Conservation (phyloP, 2,329 filamentous ascomycete species). For the Colletotrichum eleusines region DNA sequence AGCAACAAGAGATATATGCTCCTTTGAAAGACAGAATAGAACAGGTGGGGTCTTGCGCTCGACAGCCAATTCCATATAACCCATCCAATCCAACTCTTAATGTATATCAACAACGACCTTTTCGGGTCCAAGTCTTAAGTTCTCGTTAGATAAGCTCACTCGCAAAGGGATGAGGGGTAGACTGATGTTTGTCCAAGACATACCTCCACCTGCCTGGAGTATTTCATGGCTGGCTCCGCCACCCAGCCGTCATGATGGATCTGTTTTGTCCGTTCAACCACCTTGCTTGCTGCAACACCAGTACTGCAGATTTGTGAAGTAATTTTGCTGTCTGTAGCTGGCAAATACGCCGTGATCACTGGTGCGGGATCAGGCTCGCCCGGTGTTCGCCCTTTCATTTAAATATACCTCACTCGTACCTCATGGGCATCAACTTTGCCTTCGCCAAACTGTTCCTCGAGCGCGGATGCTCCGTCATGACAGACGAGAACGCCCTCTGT, state of each 20-base stretch:
- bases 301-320: background rate
- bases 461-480: constrained; percentile 53
- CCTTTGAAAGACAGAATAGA: constrained; percentile 1
- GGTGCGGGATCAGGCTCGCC: constrained; percentile 46
- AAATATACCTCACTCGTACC: background rate
- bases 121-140: background rate
- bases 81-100: background rate
- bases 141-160: constrained; percentile 5
- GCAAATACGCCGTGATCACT: constrained; percentile 45
- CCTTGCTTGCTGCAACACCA: background rate
- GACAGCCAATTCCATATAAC: background rate
- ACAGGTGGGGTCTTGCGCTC: background rate
- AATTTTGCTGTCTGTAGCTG: constrained; percentile 45
- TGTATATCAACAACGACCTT: background rate
- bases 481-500: constrained; percentile 52
- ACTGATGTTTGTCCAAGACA: background rate
- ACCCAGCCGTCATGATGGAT: background rate
- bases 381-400: background rate
- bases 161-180: background rate
- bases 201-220: background rate
- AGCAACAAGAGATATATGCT: background rate
- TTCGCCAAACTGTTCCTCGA: constrained; percentile 51
- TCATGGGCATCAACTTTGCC: constrained; percentile 52
- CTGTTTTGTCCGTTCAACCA: background rate
- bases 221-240: constrained; percentile 5